Base-by-base conservation (phyloP, 345 rosid species). In the rapeseed (Brassica napus) region DNA sequence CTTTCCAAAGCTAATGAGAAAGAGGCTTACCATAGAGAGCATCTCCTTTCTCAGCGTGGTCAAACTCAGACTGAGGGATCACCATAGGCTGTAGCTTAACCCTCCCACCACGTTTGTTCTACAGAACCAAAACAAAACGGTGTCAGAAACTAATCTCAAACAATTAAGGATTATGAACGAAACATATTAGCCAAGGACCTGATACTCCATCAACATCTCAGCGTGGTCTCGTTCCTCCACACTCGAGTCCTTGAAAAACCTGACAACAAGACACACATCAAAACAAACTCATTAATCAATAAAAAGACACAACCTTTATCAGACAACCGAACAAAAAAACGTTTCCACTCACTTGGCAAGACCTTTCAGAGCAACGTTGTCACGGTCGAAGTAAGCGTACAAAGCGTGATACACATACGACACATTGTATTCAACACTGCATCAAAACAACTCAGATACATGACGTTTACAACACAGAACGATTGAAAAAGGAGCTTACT, bases 21-120 rank as follows among this genome's bases (percentile, higher is more conserved):
- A 5, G 47, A 65, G 75, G 89, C 76, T 47, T 75, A 95, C 99
- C 97, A 82, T 90, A 84, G 21, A 91, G 77, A 6, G 99, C 97
- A 83, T 95, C 98, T 59, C 99, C 99, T 81, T 95, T 95, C 84
- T 95, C 97, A 8, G 62, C 87, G 68, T 95, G 97, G 69, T 93
- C 94, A 80, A 84, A 95, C 80, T 91, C 99, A 0, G 92, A 77
- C 24, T 79, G 86, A 39, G 99, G 97, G 74, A 82, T 82, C 81
- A 90, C 58, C 8, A 95, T 90, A 0, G 91, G 83, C 61, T 89
- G 94, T 49, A 95, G 83, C 77, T 83, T 88, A 44, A 93, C 98
- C 71, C 82, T 88, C 23, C 99, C 99, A 35, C 99, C 99, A 28
- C 98, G 89, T 61, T 86, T 84, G 88, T 95, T 95, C 99, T 95